Conservation (phyloP, 2,329 filamentous ascomycete species). For the Colletotrichum spaethianum region DNA sequence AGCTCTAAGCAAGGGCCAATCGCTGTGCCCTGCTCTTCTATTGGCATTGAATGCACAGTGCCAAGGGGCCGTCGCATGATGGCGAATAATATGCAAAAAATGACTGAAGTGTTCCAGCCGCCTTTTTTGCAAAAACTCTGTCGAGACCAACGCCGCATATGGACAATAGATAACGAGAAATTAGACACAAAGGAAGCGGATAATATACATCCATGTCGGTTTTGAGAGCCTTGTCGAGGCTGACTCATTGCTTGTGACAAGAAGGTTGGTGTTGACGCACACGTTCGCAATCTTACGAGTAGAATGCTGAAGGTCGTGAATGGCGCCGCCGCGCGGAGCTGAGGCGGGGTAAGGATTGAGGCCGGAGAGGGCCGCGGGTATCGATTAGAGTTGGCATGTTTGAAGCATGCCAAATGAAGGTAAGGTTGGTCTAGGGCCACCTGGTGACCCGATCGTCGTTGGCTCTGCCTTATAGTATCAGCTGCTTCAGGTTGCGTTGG, state of each 20-base stretch:
- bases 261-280: background rate
- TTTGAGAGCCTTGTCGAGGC: background rate
- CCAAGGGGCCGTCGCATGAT: background rate
- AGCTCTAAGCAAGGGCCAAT: slow-evolving; percentile 9
- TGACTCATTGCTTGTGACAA: background rate
- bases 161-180: slow-evolving; percentile 36
- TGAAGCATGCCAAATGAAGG: slow-evolving; percentile 4
- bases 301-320: background rate
- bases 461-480: slow-evolving; percentile 72
- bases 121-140: slow-evolving; percentile 12
- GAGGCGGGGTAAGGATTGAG: slow-evolving; percentile 10
- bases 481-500: slow-evolving; percentile 84
- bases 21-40: background rate
- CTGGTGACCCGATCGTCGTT: slow-evolving; percentile 18
- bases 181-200: slow-evolving; percentile 36
- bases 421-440: slow-evolving; percentile 5
- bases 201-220: slow-evolving; percentile 35
- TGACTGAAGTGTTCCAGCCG: slow-evolving; percentile 8
- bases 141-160: slow-evolving; percentile 37
- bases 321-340: slow-evolving; percentile 15
- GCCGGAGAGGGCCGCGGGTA: slow-evolving; percentile 30
- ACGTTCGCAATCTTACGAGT: slow-evolving; percentile 2
- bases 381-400: slow-evolving; percentile 36
- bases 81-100: slow-evolving; percentile 19
- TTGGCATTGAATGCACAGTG: slow-evolving; percentile 1